Conservation (phyloP, 352 stramenopile genomes). For the Pythium aristosporum region DNA sequence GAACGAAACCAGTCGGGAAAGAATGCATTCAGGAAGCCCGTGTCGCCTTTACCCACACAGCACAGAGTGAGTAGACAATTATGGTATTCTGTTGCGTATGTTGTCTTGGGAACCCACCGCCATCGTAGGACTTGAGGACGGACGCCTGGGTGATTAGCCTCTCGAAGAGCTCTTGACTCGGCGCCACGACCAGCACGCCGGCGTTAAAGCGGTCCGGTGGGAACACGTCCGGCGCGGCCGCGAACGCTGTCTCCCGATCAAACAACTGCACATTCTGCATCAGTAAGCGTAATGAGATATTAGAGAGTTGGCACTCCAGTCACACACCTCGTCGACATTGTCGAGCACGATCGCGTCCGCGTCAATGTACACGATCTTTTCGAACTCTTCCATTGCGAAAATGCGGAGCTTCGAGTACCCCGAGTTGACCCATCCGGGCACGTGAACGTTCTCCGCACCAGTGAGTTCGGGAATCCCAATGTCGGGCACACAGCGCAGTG, state of each 20-base stretch:
- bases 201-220: slow-evolving; percentile 86
- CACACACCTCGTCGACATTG: slow-evolving; percentile 60
- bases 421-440: slow-evolving; percentile 43
- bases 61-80: neutral
- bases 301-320: too few species aligned
- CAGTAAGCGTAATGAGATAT: neutral
- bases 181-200: slow-evolving; percentile 72
- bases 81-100: neutral
- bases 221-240: slow-evolving; percentile 81
- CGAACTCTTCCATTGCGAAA: slow-evolving; percentile 68
- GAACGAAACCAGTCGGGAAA: slow-evolving; percentile 69
- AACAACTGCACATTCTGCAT: slow-evolving; percentile 28
- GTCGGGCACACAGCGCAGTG: slow-evolving; percentile 26
- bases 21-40: slow-evolving; percentile 85
- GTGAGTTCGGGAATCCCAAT: slow-evolving; percentile 33
- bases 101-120: slow-evolving; percentile 25
- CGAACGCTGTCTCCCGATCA: slow-evolving; percentile 60
- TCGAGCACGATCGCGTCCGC: slow-evolving; percentile 75
- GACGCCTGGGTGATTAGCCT: slow-evolving; percentile 48
- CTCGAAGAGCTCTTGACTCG: slow-evolving; percentile 43
- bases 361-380: slow-evolving; percentile 87
- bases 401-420: slow-evolving; percentile 46
- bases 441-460: slow-evolving; percentile 22
- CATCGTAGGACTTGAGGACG: slow-evolving; percentile 64
- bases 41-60: slow-evolving; percentile 39